Evolutionary conservation across 192 early-diverging fungal genomes (phyloP).

Genomic region (Coemansia sp.): DNA sequence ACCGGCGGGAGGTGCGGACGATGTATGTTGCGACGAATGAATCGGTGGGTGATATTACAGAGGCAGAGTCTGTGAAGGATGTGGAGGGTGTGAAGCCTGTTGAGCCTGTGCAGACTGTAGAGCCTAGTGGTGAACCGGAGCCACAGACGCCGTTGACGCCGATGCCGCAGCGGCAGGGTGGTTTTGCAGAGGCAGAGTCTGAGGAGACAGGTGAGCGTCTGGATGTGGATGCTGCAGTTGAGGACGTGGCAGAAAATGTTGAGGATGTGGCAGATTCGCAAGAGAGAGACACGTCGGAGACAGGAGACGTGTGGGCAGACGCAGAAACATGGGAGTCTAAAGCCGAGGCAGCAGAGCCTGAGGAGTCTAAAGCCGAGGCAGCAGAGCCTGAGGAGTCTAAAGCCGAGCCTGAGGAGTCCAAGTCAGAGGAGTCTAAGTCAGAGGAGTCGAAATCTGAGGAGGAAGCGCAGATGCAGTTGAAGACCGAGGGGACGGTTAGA

Average conservation of each 20-base stretch:
- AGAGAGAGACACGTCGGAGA: too few species aligned
- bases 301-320: too few species aligned
- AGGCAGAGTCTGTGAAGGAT: not conserved
- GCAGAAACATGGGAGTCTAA: too few species aligned
- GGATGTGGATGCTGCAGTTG: too few species aligned
- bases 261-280: not conserved
- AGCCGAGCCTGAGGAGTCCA: not conserved
- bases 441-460: not conserved
- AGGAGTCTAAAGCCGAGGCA: too few species aligned
- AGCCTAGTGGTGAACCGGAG: not conserved
- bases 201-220: too few species aligned
- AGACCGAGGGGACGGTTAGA: constrained; percentile 29
- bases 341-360: too few species aligned
- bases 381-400: too few species aligned
- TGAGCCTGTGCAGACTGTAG: not conserved
- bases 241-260: not conserved
- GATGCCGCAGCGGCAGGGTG: too few species aligned
- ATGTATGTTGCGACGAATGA: constrained; percentile 31
- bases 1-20: constrained; percentile 47
- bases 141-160: too few species aligned
- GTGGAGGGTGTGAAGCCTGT: not conserved
- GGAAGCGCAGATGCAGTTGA: not conserved
- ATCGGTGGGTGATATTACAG: not conserved
- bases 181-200: too few species aligned
- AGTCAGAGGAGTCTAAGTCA: not conserved